Evolutionary conservation across 805 yeast species (phyloP).

Genomic region (Candida cerambycidarum): DNA sequence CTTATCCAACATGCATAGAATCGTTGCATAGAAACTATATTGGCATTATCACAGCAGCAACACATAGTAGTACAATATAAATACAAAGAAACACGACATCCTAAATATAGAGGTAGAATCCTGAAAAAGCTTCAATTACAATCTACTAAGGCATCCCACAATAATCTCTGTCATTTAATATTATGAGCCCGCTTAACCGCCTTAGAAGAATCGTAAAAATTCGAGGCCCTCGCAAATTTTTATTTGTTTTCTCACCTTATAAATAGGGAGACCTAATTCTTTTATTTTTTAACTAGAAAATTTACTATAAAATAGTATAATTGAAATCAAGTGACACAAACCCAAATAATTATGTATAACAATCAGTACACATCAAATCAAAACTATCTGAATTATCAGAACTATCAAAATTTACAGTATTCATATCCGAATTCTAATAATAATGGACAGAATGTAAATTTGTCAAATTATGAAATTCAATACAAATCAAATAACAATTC

Average conservation of each 20-base stretch:
- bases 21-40: no score
- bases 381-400: constrained; percentile 2
- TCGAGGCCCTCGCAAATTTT: neutral
- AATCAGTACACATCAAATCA: constrained; percentile 4
- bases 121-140: no score
- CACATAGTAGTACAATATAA: no score
- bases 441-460: constrained; percentile 2
- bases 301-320: neutral
- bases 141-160: neutral
- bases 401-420: constrained; percentile 4
- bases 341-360: constrained; percentile 1
- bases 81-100: no score
- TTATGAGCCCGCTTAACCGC: constrained; percentile 5
- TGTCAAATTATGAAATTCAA: constrained; percentile 2
- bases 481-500: neutral
- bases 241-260: neutral
- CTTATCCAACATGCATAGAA: no score
- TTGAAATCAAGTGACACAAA: neutral
- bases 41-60: no score
- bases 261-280: neutral
- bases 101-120: no score
- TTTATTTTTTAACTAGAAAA: constrained; percentile 1
- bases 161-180: neutral
- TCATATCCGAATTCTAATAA: neutral
- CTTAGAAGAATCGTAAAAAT: constrained; percentile 3